Percentiles rank a stretch among this genome's conserved stretches.
phyloP scores from a whole-genome alignment of 73 alveolate species.

The Paramecium tetraurelia region DNA sequence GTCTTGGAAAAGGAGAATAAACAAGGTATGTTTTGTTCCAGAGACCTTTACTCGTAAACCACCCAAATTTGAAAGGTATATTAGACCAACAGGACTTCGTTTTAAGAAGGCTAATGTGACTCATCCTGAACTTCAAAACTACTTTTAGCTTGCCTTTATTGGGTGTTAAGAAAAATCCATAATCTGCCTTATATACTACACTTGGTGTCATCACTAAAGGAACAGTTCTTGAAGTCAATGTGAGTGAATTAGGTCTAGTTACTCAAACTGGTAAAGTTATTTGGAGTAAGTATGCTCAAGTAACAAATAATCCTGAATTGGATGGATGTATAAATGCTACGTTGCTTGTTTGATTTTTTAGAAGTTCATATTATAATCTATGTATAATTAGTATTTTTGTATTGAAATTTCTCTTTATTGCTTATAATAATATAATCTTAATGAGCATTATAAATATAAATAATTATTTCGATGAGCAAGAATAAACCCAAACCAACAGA shows the following conservation, averaged over 20 bases:
- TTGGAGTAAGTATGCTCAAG: constrained; percentile 98
- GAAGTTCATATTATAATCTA: background rate
- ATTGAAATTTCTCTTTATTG: background rate
- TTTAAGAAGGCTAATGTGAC: constrained; percentile 98
- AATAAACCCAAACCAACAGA: background rate
- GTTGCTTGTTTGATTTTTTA: constrained; percentile 78
- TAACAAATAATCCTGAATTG: constrained; percentile 97
- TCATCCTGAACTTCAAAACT: constrained; percentile 98
- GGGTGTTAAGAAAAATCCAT: constrained; percentile 98
- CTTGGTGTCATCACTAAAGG: constrained; percentile 98
- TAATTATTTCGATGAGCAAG: background rate
- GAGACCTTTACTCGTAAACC: constrained; percentile 97
- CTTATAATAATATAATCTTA: no score
- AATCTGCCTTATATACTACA: constrained; percentile 92
- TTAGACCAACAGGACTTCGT: constrained; percentile 97
- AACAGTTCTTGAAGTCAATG: constrained; percentile 96
- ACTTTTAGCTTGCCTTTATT: constrained; percentile 94
- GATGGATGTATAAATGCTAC: constrained; percentile 98
- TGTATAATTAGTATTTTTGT: background rate
- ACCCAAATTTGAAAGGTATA: constrained; percentile 98
- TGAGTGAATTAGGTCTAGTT: constrained; percentile 94
- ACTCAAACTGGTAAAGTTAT: constrained; percentile 98
- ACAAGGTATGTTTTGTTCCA: constrained; percentile 94
- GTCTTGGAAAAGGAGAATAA: constrained; percentile 97
- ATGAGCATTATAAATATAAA: background rate